Base-by-base conservation (phyloP, 768 basidiomycete genomes). In the Mycena capillaripes region DNA sequence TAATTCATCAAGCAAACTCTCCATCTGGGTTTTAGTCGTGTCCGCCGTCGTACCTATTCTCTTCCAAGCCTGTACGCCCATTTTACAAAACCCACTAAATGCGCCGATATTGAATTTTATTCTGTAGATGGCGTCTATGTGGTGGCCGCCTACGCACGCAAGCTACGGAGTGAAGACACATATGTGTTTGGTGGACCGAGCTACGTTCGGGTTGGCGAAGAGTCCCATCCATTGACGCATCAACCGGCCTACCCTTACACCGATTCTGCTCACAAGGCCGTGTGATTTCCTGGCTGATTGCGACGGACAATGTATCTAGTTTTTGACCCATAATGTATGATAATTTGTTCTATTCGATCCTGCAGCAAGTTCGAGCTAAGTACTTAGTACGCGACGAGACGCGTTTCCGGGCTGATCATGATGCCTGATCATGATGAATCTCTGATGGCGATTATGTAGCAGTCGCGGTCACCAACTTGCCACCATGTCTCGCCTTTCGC, bases 401-500 rank as follows among this genome's bases (percentile, higher is more conserved):
- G n/a, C n/a, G n/a, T n/a, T n/a, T n/a, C n/a, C n/a, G n/a, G n/a
- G n/a, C n/a, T n/a, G n/a, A n/a, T n/a, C n/a, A n/a, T n/a, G n/a
- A n/a, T n/a, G n/a, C n/a, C n/a, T n/a, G n/a, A n/a, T n/a, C n/a
- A n/a, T n/a, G n/a, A n/a, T n/a, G n/a, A n/a, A n/a, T n/a, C n/a
- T n/a, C n/a, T n/a, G n/a, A n/a, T n/a, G n/a, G n/a, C n/a, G n/a
- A n/a, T n/a, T n/a, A n/a, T n/a, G n/a, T n/a, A n/a, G n/a, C n/a
- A n/a, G n/a, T n/a, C n/a, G n/a, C n/a, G n/a, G n/a, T n/a, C n/a
- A n/a, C n/a, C n/a, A n/a, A n/a, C n/a, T n/a, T n/a, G n/a, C n/a
- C n/a, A n/a, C 17, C 36, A 89, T 89, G 89, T 89, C 89, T 56
- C 87, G 87, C 65, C 76, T 86, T 46, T 84, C 89, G 78, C 85